These are phyloP conservation scores for Biscogniauxia mediterranea DNA, from an alignment of 2,329 filamentous ascomycete genomes.

Conservation along the genomic window DNA sequence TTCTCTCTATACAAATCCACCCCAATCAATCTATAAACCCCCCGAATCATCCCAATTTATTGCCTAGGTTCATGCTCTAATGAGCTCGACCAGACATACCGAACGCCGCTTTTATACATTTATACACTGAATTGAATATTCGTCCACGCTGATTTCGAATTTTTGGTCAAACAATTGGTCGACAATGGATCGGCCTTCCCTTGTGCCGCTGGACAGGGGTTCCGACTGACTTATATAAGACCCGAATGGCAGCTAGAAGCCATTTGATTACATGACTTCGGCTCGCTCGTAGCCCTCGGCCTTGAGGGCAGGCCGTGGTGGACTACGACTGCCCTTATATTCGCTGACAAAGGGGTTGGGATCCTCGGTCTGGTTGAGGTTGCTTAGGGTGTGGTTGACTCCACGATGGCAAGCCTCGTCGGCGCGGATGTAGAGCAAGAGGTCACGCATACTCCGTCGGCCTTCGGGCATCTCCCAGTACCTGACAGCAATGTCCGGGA, in stretches of 20 bases:
- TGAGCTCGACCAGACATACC: neutral
- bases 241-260: neutral
- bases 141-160: neutral
- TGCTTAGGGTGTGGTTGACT: conserved; percentile 92
- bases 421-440: conserved; percentile 86
- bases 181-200: neutral
- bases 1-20: neutral
- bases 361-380: conserved; percentile 80
- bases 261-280: conserved; percentile 65
- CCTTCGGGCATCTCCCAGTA: conserved; percentile 96
- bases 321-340: conserved; percentile 67
- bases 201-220: no score
- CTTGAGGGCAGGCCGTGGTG: conserved; percentile 65
- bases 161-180: neutral
- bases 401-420: conserved; percentile 88
- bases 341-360: conserved; percentile 88
- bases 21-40: neutral
- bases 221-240: neutral
- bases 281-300: conserved; percentile 77
- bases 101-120: neutral
- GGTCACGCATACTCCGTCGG: conserved; percentile 76
- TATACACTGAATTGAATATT: neutral
- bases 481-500: conserved; percentile 83
- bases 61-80: neutral
- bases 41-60: neutral